Evolutionary conservation across 495 filamentous ascomycete species (phyloP).

Genomic region (Penicillium lividum): DNA sequence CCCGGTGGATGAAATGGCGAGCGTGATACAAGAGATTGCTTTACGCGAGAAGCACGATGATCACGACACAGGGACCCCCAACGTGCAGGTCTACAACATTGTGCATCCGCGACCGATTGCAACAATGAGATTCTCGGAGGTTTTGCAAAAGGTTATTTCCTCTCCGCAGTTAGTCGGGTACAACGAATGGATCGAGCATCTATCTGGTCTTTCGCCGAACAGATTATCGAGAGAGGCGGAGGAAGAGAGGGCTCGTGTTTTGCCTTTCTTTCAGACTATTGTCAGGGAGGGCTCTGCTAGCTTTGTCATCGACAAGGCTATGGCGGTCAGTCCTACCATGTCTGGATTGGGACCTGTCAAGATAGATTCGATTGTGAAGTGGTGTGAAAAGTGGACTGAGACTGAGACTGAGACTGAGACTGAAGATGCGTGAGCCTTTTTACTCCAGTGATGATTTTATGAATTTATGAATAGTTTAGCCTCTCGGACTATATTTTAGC

Average conservation of each 20-base stretch:
- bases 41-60: constrained; percentile 9
- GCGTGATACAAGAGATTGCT: constrained; percentile 19
- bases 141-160: constrained; percentile 14
- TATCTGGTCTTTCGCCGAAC: constrained; percentile 12
- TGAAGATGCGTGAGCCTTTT: background rate
- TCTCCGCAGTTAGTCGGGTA: constrained; percentile 15
- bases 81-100: constrained; percentile 24
- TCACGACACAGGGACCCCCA: constrained; percentile 9
- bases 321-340: constrained; percentile 18
- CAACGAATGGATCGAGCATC: constrained; percentile 19
- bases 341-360: constrained; percentile 15
- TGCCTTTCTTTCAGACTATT: constrained; percentile 22
- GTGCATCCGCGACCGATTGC: constrained; percentile 23
- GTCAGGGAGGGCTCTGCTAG: constrained; percentile 1
- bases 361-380: constrained; percentile 6
- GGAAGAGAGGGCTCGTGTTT: constrained; percentile 17
- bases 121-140: constrained; percentile 16
- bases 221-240: constrained; percentile 20
- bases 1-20: constrained; percentile 25
- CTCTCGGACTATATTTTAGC: no score
- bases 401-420: background rate
- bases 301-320: constrained; percentile 9
- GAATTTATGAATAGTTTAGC: background rate
- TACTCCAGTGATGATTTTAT: background rate
- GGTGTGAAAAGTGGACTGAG: constrained; percentile 29